Conservation (phyloP, 768 basidiomycete species). For the Kwoniella mangroviensis region DNA sequence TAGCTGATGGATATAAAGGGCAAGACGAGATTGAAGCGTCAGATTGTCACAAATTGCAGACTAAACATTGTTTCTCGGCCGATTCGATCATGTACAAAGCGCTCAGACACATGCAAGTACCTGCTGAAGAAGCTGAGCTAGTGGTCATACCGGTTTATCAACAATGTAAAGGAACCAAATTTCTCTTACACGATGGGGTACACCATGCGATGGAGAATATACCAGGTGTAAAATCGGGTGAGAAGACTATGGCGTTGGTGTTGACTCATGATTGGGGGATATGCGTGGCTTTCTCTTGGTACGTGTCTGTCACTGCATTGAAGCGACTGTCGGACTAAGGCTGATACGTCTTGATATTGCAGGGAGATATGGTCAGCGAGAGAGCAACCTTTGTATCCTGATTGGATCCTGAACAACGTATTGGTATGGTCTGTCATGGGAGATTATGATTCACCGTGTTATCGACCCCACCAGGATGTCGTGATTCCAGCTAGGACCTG, state of each 20-base stretch:
- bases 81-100: conserved; percentile 54
- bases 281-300: conserved; percentile 55
- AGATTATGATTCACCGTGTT: conserved; percentile 58
- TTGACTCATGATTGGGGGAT: conserved; percentile 59
- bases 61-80: conserved; percentile 56
- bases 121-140: conserved; percentile 56
- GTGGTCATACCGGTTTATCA: conserved; percentile 56
- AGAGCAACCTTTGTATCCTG: conserved; percentile 40
- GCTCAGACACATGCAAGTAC: conserved; percentile 48
- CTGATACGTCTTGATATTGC: not conserved
- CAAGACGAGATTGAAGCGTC: conserved; percentile 46
- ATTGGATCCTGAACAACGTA: conserved; percentile 50
- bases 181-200: conserved; percentile 46
- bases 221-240: conserved; percentile 36
- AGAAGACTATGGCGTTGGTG: conserved; percentile 42
- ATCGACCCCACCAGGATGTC: conserved; percentile 57
- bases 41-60: conserved; percentile 47
- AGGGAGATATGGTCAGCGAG: conserved; percentile 55
- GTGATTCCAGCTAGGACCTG: conserved; percentile 57
- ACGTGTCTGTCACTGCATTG: not conserved
- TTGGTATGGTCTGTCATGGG: conserved; percentile 57
- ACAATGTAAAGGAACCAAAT: conserved; percentile 45
- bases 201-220: conserved; percentile 42
- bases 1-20: conserved; percentile 45
- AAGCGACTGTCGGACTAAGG: not conserved